Evolutionary conservation across 2,329 filamentous ascomycete species (phyloP).

Genomic region (Penicillium sp.): DNA sequence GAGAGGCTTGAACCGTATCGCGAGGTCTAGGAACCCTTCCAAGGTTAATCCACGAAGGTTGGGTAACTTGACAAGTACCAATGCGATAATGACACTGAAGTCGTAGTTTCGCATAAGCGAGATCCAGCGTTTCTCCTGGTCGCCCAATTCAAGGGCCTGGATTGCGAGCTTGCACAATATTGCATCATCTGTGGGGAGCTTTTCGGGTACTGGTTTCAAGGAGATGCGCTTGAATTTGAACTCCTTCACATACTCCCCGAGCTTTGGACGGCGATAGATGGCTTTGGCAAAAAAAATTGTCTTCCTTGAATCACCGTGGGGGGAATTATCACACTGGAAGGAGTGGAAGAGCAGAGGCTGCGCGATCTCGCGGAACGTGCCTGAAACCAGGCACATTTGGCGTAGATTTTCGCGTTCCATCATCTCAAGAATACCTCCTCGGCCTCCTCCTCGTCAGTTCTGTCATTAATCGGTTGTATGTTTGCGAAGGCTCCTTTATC

Average conservation of each 20-base stretch:
- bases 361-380: background rate
- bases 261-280: background rate
- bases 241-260: background rate
- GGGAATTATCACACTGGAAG: background rate
- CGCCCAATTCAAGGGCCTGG: background rate
- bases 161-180: background rate
- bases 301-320: background rate
- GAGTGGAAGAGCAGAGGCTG: background rate
- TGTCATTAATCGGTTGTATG: too few species aligned
- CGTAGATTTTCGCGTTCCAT: background rate
- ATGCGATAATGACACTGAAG: background rate
- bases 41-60: background rate
- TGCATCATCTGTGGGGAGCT: background rate
- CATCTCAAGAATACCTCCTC: too few species aligned
- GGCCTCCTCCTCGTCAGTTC: too few species aligned
- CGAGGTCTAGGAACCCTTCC: background rate
- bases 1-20: background rate
- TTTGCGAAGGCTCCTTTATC: too few species aligned
- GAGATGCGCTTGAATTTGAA: background rate
- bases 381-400: background rate
- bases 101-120: background rate
- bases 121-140: background rate
- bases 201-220: background rate
- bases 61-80: background rate
- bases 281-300: background rate